Evolutionary conservation across 2,329 filamentous ascomycete species (phyloP).

Genomic region (Alternaria longipes): DNA sequence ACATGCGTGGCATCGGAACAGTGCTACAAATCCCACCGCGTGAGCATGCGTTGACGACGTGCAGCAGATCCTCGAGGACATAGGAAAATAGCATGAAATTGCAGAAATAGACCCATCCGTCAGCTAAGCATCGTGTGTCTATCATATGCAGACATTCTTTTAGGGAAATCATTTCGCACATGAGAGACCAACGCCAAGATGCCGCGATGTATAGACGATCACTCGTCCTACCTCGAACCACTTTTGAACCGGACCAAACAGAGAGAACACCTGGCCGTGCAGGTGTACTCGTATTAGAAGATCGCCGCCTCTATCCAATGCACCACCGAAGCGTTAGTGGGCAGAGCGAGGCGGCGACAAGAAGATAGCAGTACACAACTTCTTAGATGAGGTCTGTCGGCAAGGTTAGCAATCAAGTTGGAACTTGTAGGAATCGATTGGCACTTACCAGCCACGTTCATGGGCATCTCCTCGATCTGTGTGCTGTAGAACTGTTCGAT

Average conservation of each 20-base stretch:
- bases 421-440: not conserved
- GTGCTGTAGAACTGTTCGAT: slow-evolving; percentile 99
- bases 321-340: slow-evolving; percentile 36
- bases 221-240: slow-evolving; percentile 44
- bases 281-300: slow-evolving; percentile 46
- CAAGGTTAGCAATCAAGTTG: slow-evolving; percentile 21
- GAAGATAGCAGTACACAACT: slow-evolving; percentile 35
- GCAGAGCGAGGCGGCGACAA: slow-evolving; percentile 36
- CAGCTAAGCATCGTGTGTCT: slow-evolving; percentile 48
- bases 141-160: slow-evolving; percentile 49
- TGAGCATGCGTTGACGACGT: slow-evolving; percentile 48
- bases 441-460: slow-evolving; percentile 77
- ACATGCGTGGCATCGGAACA: slow-evolving; percentile 48
- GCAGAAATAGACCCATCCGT: slow-evolving; percentile 40
- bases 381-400: slow-evolving; percentile 52
- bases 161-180: slow-evolving; percentile 52
- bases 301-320: slow-evolving; percentile 39
- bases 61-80: slow-evolving; percentile 44
- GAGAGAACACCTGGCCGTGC: slow-evolving; percentile 42
- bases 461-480: slow-evolving; percentile 99
- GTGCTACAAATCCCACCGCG: slow-evolving; percentile 38
- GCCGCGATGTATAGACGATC: slow-evolving; percentile 48
- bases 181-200: slow-evolving; percentile 55
- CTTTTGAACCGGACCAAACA: slow-evolving; percentile 48
- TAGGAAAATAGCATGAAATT: slow-evolving; percentile 48